Evolutionary conservation across 352 stramenopile species (phyloP), one percentile per base, ranked within the genome.

Genomic region (Phytophthora multivora): DNA sequence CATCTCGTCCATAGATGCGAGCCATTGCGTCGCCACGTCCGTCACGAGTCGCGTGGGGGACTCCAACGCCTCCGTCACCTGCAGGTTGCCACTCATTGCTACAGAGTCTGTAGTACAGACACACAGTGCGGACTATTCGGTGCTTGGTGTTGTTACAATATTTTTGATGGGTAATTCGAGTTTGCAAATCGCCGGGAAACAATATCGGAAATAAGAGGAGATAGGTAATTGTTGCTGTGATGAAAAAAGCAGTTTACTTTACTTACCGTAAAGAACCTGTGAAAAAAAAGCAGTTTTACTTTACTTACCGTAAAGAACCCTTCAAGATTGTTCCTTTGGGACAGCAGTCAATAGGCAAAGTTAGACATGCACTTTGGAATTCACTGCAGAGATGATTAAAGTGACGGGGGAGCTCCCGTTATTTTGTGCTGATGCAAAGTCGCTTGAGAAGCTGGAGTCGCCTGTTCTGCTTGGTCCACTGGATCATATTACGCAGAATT

Each of bases 21-120:
- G 40, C 58, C 59, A 73, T 35, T 69, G 47, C 16, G 59, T 69
- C 19, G 64, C 59, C 41, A 60, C 50, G 42, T 69, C 59, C 4
- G 64, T 73, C 45, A 61, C 63, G 23, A 72, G 63, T 6, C 58
- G 52, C 28, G 58, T 58, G 21, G 63, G 53, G n/a, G 63, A 68
- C 51, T 72, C 63, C 15, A 60, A 42, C 40, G 59, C 39, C 48
- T 65, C 54, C 18, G 43, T 28, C 46, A 52, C 46, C 46, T 52
- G 40, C 26, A 47, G 9, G 40, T 47, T n/a, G 30, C 35, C 50
- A 38, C 25, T 66, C 58, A 66, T 66, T 2, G 21, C 11, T 13
- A 25, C 28, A n/a, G n/a, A n/a, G n/a, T n/a, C n/a, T n/a, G n/a
- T n/a, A n/a, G n/a, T n/a, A n/a, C n/a, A 52, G 39, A 56, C 15